These are phyloP conservation scores for Stygiomarasmius scandens DNA, from an alignment of 1,284 basidiomycete genomes.

Conservation along the genomic window DNA sequence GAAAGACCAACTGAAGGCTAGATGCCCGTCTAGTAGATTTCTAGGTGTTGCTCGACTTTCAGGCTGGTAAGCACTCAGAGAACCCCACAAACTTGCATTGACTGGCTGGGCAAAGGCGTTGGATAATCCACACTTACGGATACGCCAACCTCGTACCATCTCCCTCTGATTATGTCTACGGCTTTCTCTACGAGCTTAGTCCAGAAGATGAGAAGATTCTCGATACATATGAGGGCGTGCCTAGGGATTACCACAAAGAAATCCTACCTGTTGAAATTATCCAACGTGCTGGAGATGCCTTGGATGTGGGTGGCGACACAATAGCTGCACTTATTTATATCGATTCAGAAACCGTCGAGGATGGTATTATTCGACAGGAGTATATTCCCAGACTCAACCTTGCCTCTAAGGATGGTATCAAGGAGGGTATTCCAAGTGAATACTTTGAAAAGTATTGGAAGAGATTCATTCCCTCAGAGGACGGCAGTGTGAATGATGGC, in stretches of 20 bases:
- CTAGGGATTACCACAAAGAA: conserved; percentile 32
- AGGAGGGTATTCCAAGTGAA: conserved; percentile 37
- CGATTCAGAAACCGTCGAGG: conserved; percentile 33
- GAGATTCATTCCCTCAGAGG: conserved; percentile 30
- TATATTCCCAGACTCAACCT: conserved; percentile 47
- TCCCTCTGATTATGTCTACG: conserved; percentile 41
- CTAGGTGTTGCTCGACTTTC: conserved; percentile 39
- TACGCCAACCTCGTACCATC: conserved; percentile 48
- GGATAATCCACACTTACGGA: conserved; percentile 45
- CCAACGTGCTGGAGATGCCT: conserved; percentile 1
- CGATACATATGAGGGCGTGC: conserved; percentile 38
- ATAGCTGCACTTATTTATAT: conserved; percentile 43
- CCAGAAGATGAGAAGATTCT: conserved; percentile 32
- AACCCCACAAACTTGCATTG: neutral
- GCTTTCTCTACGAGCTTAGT: conserved; percentile 43
- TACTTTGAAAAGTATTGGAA: conserved; percentile 45
- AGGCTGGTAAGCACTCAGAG: conserved; percentile 36
- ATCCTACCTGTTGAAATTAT: conserved; percentile 11
- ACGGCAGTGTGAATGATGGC: neutral
- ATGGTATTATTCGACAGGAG: conserved; percentile 37
- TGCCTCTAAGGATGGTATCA: conserved; percentile 41
- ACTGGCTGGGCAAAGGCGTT: conserved; percentile 34
- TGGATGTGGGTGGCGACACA: conserved; percentile 9
- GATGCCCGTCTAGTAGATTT: conserved; percentile 44
- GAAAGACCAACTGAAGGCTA: conserved; percentile 47